Conservation (phyloP, 768 basidiomycete species). For the Russula sp. region DNA sequence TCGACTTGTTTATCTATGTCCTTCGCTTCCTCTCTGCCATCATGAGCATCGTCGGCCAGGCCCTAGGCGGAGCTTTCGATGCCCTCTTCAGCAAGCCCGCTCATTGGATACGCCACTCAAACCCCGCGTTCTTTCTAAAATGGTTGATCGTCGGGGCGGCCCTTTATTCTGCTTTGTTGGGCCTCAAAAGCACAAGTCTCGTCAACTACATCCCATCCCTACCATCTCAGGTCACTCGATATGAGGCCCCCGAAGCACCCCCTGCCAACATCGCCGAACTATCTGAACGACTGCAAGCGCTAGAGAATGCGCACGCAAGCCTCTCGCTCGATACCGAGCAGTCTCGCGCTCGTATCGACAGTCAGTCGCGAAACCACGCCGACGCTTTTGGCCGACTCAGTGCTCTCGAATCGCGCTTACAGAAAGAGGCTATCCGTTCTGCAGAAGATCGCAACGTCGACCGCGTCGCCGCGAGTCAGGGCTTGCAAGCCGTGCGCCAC, state of each 20-base stretch:
- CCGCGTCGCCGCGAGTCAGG: conserved; percentile 28
- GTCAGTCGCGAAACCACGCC: conserved; percentile 40
- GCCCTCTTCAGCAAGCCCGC: conserved; percentile 43
- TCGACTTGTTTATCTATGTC: conserved; percentile 17
- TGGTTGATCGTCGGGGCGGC: conserved; percentile 37
- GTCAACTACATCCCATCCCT: conserved; percentile 17
- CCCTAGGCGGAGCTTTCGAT: conserved; percentile 44
- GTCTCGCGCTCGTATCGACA: conserved; percentile 43
- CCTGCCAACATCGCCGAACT: conserved; percentile 62
- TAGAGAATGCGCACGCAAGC: conserved; percentile 57
- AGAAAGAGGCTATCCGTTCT: conserved; percentile 37
- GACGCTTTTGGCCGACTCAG: conserved; percentile 51
- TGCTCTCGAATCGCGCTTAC: conserved; percentile 48
- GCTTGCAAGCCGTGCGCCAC: conserved; percentile 22
- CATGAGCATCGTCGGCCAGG: conserved; percentile 26
- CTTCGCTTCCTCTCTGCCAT: conserved; percentile 22
- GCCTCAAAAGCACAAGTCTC: conserved; percentile 30
- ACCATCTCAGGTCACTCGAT: conserved; percentile 33
- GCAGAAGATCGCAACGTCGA: conserved; percentile 48
- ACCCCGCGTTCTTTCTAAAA: conserved; percentile 33
- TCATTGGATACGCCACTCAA: conserved; percentile 32
- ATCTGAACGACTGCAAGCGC: conserved; percentile 48
- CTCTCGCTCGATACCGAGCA: conserved; percentile 51
- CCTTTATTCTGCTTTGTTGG: conserved; percentile 40
- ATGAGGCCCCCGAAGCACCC: conserved; percentile 49